Evolutionary conservation across 78 protist genomes (phyloP).

Genomic region (Planoprotostelium fungivorum): DNA sequence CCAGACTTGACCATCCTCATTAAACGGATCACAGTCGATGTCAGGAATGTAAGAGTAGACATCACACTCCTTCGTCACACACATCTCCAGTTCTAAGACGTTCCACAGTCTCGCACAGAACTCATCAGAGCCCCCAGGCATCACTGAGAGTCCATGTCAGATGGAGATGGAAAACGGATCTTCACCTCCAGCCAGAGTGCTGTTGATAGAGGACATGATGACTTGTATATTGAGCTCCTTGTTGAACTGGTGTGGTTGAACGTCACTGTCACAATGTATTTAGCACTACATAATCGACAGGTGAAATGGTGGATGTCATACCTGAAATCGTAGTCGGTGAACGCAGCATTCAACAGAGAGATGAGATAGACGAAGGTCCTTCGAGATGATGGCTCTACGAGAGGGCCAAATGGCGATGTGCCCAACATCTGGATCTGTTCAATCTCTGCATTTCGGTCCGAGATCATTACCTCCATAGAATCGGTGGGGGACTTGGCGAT

Average conservation of each 20-base stretch:
- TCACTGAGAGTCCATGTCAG: neutral
- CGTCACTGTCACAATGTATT: neutral
- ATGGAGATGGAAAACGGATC: neutral
- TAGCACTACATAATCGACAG: neutral
- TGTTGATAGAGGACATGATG: neutral
- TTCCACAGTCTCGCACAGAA: neutral
- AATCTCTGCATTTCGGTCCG: neutral
- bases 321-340: neutral
- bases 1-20: neutral
- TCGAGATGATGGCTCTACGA: neutral
- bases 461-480: neutral
- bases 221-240: neutral
- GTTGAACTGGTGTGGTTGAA: neutral
- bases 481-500: neutral
- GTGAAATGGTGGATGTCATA: too few relatives aligned
- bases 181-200: neutral
- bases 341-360: neutral
- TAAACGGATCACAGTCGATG: neutral
- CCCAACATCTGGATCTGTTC: neutral
- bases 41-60: conserved; percentile 1
- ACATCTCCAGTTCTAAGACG: neutral
- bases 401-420: neutral
- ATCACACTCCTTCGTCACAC: neutral
- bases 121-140: neutral
- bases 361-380: neutral